These are phyloP conservation scores for Aristolochia fimbriata DNA, from an alignment of 164 flowering plant species.

Conservation along the genomic window DNA sequence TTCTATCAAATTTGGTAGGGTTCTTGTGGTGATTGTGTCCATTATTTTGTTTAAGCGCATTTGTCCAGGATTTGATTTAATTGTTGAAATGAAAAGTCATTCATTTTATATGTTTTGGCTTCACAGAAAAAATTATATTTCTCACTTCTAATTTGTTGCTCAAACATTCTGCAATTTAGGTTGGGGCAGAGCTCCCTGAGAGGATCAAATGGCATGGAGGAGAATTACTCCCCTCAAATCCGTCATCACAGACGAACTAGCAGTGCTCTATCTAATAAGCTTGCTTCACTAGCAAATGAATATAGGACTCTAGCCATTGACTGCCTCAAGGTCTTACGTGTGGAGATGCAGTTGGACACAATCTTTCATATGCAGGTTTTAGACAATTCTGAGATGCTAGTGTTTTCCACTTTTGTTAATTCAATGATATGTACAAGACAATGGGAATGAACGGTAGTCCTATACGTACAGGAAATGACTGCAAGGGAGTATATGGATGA, in stretches of 20 bases:
- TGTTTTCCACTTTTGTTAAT: too few relatives aligned
- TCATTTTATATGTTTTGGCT: too few relatives aligned
- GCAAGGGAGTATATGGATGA: slow-evolving; percentile 84
- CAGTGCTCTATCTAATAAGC: slow-evolving; percentile 47
- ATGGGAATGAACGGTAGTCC: background rate
- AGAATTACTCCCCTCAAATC: slow-evolving; percentile 22
- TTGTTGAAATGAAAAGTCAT: too few relatives aligned
- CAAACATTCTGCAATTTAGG: slow-evolving; percentile 26
- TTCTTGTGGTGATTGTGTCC: too few relatives aligned
- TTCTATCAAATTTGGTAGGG: too few relatives aligned
- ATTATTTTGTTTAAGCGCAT: too few relatives aligned
- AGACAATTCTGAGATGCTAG: background rate
- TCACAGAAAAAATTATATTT: background rate
- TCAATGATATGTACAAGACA: too few relatives aligned
- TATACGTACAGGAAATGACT: slow-evolving; percentile 63
- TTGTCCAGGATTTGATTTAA: too few relatives aligned
- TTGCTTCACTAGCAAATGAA: slow-evolving; percentile 88
- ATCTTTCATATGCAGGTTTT: slow-evolving; percentile 88
- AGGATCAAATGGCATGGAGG: slow-evolving; percentile 40
- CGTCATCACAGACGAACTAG: slow-evolving; percentile 36
- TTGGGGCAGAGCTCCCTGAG: slow-evolving; percentile 50
- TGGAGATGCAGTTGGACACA: slow-evolving; percentile 95
- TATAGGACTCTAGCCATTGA: slow-evolving; percentile 86
- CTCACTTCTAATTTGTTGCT: background rate
- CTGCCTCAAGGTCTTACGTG: slow-evolving; percentile 90